Evolutionary conservation across 2,329 filamentous ascomycete species (phyloP), one percentile per base, ranked within the genome.

Genomic region (Gaeumannomyces sp.): DNA sequence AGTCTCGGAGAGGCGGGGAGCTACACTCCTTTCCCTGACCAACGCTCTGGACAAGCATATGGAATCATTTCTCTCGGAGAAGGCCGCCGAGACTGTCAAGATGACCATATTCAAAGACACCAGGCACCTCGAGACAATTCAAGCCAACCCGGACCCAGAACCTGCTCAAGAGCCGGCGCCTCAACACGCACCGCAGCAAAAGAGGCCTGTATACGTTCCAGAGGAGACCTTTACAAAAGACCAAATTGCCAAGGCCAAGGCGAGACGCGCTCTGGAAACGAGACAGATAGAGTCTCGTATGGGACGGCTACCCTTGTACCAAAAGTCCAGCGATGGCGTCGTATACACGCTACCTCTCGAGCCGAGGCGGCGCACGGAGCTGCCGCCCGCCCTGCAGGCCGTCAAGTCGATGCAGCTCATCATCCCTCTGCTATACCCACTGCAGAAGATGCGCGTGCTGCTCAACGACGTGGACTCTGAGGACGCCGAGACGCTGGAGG

Each of bases 271-370:
- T 27, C 78, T 83, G 61, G 89, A 94, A 72, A 84, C 85, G 29
- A 84, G 87, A 53, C 90, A 93, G 71, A 81, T 95, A 0, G 90
- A 93, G 76, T 84, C 90, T 33, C 85, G 91, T 38, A 87, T 95
- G 80, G 85, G 89, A 22, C 83, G 89, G 68, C 73, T 89, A 62
- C 81, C 86, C 1, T 75, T 85, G 50, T 95, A 90, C 72, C 83
- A 86, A 35, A 90, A 88, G 68, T 88, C 87, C 1, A 78, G 82
- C 35, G 89, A 93, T 74, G 90, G 89, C 1, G 80, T 89, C 66
- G 83, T 86, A 22, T 94, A 89, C 73, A 89, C 85, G 2, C 73
- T 94, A 16, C 89, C 90, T 0, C 76, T 95, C 3, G 86, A 91
- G 67, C 88, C 89, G 1, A 83, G 82, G 65, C 85, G 85, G 65